phyloP scores from a whole-genome alignment of 2,329 filamentous ascomycete species.

The Magnaporthiopsis rhizophila region DNA sequence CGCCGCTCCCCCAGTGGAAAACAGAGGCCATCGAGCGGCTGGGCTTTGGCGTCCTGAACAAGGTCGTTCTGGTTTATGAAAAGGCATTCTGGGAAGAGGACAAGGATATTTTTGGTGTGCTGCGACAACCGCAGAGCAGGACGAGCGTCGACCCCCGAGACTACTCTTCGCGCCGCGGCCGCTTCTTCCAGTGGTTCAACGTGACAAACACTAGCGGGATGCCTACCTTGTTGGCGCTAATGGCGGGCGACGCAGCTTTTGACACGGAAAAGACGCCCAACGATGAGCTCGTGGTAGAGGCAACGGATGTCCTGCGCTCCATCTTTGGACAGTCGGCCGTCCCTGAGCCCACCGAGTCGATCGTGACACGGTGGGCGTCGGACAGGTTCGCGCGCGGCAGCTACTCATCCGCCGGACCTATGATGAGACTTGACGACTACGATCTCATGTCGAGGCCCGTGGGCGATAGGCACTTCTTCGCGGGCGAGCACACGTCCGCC shows the following conservation, averaged over 20 bases:
- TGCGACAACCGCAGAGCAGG: constrained; percentile 63
- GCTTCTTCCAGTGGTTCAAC: constrained; percentile 98
- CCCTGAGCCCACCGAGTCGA: constrained; percentile 72
- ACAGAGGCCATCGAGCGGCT: constrained; percentile 69
- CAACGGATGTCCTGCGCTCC: constrained; percentile 66
- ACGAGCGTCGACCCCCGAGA: constrained; percentile 71
- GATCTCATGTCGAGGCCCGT: constrained; percentile 79
- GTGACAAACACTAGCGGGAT: constrained; percentile 82
- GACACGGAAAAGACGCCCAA: constrained; percentile 75
- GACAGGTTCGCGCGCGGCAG: constrained; percentile 89
- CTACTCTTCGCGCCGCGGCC: constrained; percentile 71
- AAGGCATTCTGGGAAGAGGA: constrained; percentile 84
- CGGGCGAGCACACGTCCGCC: constrained; percentile 91
- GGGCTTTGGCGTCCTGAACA: constrained; percentile 91
- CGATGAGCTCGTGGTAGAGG: constrained; percentile 69
- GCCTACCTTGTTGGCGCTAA: constrained; percentile 80
- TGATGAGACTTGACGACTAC: constrained; percentile 80
- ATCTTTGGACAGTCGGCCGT: constrained; percentile 63
- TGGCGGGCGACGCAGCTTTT: constrained; percentile 91
- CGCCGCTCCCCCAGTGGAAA: constrained; percentile 84
- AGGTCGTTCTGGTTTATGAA: constrained; percentile 85
- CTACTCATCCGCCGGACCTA: constrained; percentile 86
- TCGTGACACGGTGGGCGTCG: constrained; percentile 87
- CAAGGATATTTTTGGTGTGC: constrained; percentile 87
- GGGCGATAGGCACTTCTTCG: constrained; percentile 68